phyloP scores from a whole-genome alignment of 2,329 filamentous ascomycete genomes.

The Xylogone sp. region DNA sequence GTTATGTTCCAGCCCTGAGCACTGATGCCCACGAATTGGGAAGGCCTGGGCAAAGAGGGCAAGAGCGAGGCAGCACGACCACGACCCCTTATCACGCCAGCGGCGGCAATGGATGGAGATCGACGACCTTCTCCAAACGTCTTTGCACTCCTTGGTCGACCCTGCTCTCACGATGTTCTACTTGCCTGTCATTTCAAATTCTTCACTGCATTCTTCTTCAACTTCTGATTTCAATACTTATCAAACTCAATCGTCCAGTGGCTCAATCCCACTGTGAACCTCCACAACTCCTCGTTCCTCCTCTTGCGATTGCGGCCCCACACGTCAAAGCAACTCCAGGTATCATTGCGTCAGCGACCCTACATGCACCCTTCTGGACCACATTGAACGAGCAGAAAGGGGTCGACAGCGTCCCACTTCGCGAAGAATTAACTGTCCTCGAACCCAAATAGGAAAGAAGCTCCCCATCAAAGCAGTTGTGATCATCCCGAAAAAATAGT shows the following conservation, averaged over 20 bases:
- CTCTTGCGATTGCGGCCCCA: background rate
- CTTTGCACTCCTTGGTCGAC: background rate
- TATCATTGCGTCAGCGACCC: background rate
- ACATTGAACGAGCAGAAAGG: background rate
- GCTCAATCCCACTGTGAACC: background rate
- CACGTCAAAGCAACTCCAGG: background rate
- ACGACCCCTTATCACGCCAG: background rate
- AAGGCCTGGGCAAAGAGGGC: background rate
- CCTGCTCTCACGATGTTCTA: background rate
- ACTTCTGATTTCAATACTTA: background rate
- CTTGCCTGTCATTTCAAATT: background rate
- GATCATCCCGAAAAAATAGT: background rate
- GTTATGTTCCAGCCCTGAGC: background rate
- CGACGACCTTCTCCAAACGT: background rate
- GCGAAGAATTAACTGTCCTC: background rate
- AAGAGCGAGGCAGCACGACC: background rate
- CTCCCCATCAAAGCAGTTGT: background rate
- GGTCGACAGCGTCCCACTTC: background rate
- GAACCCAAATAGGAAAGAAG: background rate
- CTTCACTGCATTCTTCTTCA: background rate
- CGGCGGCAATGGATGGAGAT: background rate
- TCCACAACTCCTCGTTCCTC: background rate
- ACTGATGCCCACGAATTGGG: too few relatives aligned
- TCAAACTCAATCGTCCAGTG: background rate
- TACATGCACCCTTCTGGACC: background rate